Percentiles rank a stretch among this genome's conserved stretches.
These are phyloP conservation scores for Protea cynaroides DNA, from an alignment of 164 flowering plant species.

Conservation along the genomic window DNA sequence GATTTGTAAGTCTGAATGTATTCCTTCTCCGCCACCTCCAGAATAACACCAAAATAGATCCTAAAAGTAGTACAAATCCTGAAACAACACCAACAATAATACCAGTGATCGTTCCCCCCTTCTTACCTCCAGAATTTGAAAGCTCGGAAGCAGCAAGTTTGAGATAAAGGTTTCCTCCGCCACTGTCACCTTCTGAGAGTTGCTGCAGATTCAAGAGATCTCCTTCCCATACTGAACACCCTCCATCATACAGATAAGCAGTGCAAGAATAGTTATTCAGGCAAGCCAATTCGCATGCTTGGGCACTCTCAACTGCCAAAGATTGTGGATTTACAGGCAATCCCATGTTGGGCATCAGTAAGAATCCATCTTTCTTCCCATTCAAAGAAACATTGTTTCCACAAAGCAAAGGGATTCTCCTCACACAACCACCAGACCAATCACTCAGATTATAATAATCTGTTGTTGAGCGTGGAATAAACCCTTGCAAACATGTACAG, in stretches of 20 bases:
- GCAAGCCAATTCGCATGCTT: constrained; percentile 24
- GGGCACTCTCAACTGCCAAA: constrained; percentile 9
- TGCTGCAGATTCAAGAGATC: constrained; percentile 17
- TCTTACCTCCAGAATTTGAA: neutral
- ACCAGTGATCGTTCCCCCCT: too few relatives aligned
- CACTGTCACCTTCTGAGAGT: constrained; percentile 13
- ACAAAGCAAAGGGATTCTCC: constrained; percentile 28
- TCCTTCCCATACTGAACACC: constrained; percentile 28
- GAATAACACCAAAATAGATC: neutral
- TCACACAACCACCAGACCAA: constrained; percentile 24
- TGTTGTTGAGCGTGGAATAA: constrained; percentile 2
- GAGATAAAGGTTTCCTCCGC: constrained; percentile 13
- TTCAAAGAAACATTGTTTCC: constrained; percentile 6
- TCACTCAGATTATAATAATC: constrained; percentile 17
- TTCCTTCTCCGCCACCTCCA: neutral
- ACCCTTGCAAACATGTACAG: constrained; percentile 26
- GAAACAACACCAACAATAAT: too few relatives aligned
- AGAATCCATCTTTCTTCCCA: constrained; percentile 20
- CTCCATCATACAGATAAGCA: constrained; percentile 21
- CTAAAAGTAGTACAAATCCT: neutral
- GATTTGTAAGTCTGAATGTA: too few relatives aligned
- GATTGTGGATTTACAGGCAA: constrained; percentile 16
- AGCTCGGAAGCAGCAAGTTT: constrained; percentile 19
- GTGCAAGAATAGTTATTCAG: constrained; percentile 29
- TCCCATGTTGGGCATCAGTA: constrained; percentile 1